A percentile compares a stretch with the other conserved stretches of the same genome.
phyloP scores from a whole-genome alignment of 2,329 filamentous ascomycete species.

The Paecilomyces sp. region DNA sequence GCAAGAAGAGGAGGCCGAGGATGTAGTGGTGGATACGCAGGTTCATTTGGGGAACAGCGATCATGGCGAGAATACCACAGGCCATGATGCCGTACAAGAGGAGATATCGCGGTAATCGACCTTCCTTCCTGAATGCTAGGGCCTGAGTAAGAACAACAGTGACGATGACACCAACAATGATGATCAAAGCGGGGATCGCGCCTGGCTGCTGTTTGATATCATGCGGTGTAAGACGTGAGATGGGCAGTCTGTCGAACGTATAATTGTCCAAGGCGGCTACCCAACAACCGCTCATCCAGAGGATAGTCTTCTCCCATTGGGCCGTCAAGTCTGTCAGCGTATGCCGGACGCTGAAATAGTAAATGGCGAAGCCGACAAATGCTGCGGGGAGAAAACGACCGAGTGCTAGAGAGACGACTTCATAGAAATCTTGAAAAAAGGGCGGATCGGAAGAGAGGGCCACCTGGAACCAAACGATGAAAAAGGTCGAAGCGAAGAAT shows the following conservation, averaged over 20 bases:
- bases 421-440: constrained; percentile 46
- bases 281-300: constrained; percentile 57
- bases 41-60: constrained; percentile 51
- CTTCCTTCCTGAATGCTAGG: constrained; percentile 51
- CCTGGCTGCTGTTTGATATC: constrained; percentile 56
- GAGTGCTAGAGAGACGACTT: constrained; percentile 47
- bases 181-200: constrained; percentile 50
- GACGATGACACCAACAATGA: constrained; percentile 45
- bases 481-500: constrained; percentile 50
- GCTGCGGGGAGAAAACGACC: constrained; percentile 53
- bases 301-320: constrained; percentile 53
- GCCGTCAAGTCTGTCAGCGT: constrained; percentile 46
- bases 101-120: constrained; percentile 47
- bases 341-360: constrained; percentile 46
- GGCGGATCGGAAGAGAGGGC: constrained; percentile 55
- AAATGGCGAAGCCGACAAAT: constrained; percentile 52
- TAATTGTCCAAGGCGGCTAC: constrained; percentile 56
- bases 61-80: constrained; percentile 42
- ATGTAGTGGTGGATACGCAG: constrained; percentile 61
- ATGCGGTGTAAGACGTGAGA: constrained; percentile 55
- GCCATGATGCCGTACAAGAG: constrained; percentile 39
- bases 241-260: constrained; percentile 57
- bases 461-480: constrained; percentile 54
- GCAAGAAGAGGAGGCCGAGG: constrained; percentile 50
- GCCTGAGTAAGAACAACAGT: constrained; percentile 49